A percentile compares a stretch with the other conserved stretches of the same genome.
These are phyloP conservation scores for Onygena corvina DNA, from an alignment of 2,329 filamentous ascomycete species.

Conservation along the genomic window DNA sequence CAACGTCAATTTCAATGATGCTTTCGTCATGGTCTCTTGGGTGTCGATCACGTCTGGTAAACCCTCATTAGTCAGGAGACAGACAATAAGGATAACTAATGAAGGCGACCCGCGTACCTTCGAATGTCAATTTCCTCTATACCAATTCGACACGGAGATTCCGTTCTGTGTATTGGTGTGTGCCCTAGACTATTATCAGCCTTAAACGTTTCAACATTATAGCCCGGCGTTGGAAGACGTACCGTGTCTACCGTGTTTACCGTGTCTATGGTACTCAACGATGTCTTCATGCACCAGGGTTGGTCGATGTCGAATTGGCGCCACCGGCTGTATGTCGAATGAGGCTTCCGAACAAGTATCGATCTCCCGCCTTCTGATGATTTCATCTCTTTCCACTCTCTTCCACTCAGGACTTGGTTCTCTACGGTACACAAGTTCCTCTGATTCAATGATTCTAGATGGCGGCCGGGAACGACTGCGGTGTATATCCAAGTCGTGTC, in stretches of 20 bases:
- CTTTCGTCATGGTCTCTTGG: conserved; percentile 50
- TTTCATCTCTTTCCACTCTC: conserved; percentile 23
- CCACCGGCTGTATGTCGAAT: conserved; percentile 38
- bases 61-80: conserved; percentile 20
- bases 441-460: conserved; percentile 10
- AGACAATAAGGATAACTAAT: conserved; percentile 25
- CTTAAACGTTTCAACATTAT: too few relatives aligned
- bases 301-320: conserved; percentile 60
- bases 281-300: conserved; percentile 64
- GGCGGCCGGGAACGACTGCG: conserved; percentile 10
- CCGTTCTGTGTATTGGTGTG: conserved; percentile 21
- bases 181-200: conserved; percentile 17
- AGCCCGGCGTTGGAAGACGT: conserved; percentile 22
- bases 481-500: conserved; percentile 6
- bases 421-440: conserved; percentile 21
- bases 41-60: conserved; percentile 31
- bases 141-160: conserved; percentile 25
- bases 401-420: conserved; percentile 16
- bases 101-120: conserved; percentile 36
- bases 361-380: conserved; percentile 27
- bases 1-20: conserved; percentile 33
- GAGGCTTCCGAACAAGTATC: conserved; percentile 33
- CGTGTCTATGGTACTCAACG: conserved; percentile 75
- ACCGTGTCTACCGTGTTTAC: conserved; percentile 85
- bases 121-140: conserved; percentile 46